Base-by-base conservation (phyloP, 495 filamentous ascomycete genomes). In the Penicillium verhagenii region DNA sequence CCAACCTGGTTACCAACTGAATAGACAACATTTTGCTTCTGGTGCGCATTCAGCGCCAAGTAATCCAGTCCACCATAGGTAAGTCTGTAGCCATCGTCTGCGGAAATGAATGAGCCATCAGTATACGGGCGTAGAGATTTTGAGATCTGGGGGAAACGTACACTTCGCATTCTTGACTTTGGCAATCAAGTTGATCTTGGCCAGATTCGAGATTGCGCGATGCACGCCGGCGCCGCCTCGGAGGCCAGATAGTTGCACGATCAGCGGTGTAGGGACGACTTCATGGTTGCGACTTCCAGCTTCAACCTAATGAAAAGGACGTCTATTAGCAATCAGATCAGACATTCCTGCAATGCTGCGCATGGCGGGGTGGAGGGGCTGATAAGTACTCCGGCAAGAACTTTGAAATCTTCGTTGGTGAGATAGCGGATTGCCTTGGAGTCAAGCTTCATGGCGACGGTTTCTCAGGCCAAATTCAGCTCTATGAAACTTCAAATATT, bases 61-160 rank as follows among this genome's bases (percentile, higher is more conserved):
- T 99, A 99, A 76, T 99, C 94, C 35, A 97, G 85, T 3, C 94
- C 94, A 58, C 94, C 94, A 72, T 97, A 97, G 20, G 93, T 95
- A 20, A 99, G 85, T 43, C 94, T 87, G 77, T 99, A 99, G 49
- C 94, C 94, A 68, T 99, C 94, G 71, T 99, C 85, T 87, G 52
- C 11, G 25, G 16, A 35, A 47, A 21, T 24, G 16, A 42, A 23
- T 56, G n/a, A 59, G 56, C 25, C 16, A 29, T 47, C 4, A 11
- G 10, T 20, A 33, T 31, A 18, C 14, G 0, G 19, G 10, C n/a
- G 20, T 7, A 0, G 8, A 13, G 5, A 13, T 7, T 13, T 16
- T 0, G 3, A 13, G 18, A 19, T n/a, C 29, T n/a, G n/a, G 24
- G 21, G 26, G 6, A 16, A 42, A 16, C 68, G 40, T 75, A 86